Evolutionary conservation across 345 rosid species (phyloP), one percentile per base, ranked within the genome.

Genomic region (Combretum micranthum): DNA sequence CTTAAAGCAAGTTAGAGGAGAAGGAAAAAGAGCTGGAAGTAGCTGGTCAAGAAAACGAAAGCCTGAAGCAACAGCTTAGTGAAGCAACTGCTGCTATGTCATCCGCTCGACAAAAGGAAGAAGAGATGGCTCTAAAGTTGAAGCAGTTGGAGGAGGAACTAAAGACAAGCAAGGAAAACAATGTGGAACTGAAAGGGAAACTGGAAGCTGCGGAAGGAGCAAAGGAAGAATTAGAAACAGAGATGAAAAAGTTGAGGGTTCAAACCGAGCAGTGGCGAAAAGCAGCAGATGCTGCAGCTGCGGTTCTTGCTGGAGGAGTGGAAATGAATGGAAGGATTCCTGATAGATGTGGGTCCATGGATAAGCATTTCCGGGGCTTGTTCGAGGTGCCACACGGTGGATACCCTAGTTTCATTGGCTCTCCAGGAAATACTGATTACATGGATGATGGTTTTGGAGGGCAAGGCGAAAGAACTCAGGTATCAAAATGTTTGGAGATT

Each of bases 201-300:
- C 76, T 86, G 20, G 77, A 81, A 69, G 63, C 74, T 46, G 63
- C 59, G 20, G 87, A 74, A 74, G 84, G 75, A 52, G 88, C 68
- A 11, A 88, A 86, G 50, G 74, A 72, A 20, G 79, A 68, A 19
- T 47, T 88, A 63, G 96, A 92, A 66, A 68, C 71, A 0, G 98
- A 88, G 79, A 88, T 88, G 90, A 86, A 75, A 80, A 86, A 71
- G 75, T 76, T 92, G 55, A 79, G 79, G 59, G 84, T 84, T 47
- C 98, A 92, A 73, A 88, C 96, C 20, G 96, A 86, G 75, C 96
- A 92, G 63, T 92, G 98, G 98, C 77, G 80, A 68, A 92, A 92
- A 69, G 96, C 95, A 0, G 98, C 98, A 0, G 96, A 88, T 71
- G 98, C 96, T 0, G 98, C 96, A 57, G 95, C 98, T 43, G 80